Base-by-base conservation (phyloP, 495 filamentous ascomycete species). In the Penicillium parvum region DNA sequence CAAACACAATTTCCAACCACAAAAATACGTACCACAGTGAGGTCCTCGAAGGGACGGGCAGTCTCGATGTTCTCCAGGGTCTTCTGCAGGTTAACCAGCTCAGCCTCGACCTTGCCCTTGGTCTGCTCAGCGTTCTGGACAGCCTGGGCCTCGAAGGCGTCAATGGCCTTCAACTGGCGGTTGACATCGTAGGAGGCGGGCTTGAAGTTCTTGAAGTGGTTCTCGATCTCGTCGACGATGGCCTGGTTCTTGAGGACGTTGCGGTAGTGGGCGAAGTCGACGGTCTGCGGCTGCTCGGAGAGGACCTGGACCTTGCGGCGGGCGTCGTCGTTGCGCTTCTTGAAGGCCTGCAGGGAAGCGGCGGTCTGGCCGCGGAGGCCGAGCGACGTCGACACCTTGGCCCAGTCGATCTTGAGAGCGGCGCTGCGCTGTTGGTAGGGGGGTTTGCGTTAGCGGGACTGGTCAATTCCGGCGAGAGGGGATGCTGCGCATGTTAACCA, bases 381-480 rank as follows among this genome's bases (percentile, higher is more conserved):
- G 60, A 99, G 89, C 58, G 88, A 90, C 66, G 76, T 81, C 67
- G 82, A 82, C 62, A 97, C 79, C 73, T 88, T 88, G 71, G 75
- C 77, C 94, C 94, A 99, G 82, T 99, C 92, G 79, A 99, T 82
- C 81, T 96, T 99, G 72, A 91, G 81, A 74, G 94, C 90, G 75
- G 92, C 91, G 81, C 88, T 92, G 77, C 90, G 85, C 92, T 97
- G 76, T 54, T 48, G 37, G n/a, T n/a, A n/a, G 54, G 48, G 49
- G 41, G 40, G 57, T 66, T 61, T 33, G 15, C 32, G 22, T 40
- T 32, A 47, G 52, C 44, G 23, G 32, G 27, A 32, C 19, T 34
- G 15, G 53, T 49, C 20, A 26, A 17, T 33, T 28, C 21, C 16
- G 10, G 15, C 34, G 45, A 32, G 39, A 35, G 36, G 37, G 14